These are phyloP conservation scores for Blastobotrys serpentis DNA, from an alignment of 1,139 yeast species.

Conservation along the genomic window DNA sequence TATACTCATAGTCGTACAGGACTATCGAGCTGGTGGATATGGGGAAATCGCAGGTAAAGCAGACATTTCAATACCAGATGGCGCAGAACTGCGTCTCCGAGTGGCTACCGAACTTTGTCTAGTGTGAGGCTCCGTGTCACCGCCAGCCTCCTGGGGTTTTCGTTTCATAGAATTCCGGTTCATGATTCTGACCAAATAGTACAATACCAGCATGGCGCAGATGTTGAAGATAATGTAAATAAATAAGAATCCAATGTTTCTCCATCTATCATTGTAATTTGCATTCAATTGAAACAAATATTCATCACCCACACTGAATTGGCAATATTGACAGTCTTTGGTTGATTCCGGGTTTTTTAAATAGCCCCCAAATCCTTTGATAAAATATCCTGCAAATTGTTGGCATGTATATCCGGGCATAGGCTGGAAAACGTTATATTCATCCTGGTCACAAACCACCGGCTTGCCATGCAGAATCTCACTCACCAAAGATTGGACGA, in stretches of 20 bases:
- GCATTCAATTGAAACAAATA: slow-evolving; percentile 46
- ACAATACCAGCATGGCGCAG: slow-evolving; percentile 43
- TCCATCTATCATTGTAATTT: slow-evolving; percentile 51
- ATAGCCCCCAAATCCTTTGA: slow-evolving; percentile 49
- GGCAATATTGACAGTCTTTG: slow-evolving; percentile 57
- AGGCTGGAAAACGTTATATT: slow-evolving; percentile 53
- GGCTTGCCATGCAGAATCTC: slow-evolving; percentile 51
- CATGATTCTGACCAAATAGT: slow-evolving; percentile 40
- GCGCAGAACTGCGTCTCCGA: not conserved
- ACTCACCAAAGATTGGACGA: slow-evolving; percentile 55
- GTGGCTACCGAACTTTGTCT: not conserved
- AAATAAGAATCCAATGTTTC: slow-evolving; percentile 55
- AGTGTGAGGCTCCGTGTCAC: not conserved
- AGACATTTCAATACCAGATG: not conserved
- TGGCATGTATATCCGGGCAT: slow-evolving; percentile 62
- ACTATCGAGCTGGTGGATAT: not conserved
- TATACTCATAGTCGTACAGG: not conserved
- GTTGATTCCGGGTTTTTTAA: slow-evolving; percentile 52
- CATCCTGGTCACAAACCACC: slow-evolving; percentile 54
- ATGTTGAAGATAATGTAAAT: slow-evolving; percentile 49
- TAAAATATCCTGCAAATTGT: slow-evolving; percentile 44
- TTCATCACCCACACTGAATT: slow-evolving; percentile 52
- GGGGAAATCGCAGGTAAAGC: not conserved
- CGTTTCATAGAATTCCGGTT: slow-evolving; percentile 15
- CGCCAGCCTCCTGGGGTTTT: not conserved